These are phyloP conservation scores for Hericium coralloides DNA, from an alignment of 768 basidiomycete genomes.

Conservation along the genomic window DNA sequence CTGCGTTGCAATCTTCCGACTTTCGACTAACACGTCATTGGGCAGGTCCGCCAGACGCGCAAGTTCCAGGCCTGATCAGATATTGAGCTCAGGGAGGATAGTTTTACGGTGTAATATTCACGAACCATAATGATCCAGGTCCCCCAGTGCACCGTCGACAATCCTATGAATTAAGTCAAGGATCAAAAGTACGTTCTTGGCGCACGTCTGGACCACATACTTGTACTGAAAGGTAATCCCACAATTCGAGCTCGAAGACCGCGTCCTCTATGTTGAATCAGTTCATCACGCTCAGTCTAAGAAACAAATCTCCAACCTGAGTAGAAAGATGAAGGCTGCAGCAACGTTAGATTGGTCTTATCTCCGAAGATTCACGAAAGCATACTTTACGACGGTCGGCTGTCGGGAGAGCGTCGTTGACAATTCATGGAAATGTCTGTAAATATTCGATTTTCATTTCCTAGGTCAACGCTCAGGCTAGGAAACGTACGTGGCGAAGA, in stretches of 20 bases:
- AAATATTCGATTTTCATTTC: neutral
- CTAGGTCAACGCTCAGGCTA: neutral
- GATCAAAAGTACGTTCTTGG: neutral
- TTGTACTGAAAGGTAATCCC: conserved; percentile 76
- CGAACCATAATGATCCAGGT: conserved; percentile 62
- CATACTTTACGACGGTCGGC: conserved; percentile 76
- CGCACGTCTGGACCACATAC: conserved; percentile 23
- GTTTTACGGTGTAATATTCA: neutral
- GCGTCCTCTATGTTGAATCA: conserved; percentile 36
- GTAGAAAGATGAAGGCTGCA: conserved; percentile 74
- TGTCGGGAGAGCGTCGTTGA: conserved; percentile 64
- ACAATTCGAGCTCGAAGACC: conserved; percentile 44
- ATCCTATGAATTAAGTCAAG: conserved; percentile 37
- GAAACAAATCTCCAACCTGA: conserved; percentile 38
- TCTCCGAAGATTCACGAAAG: conserved; percentile 1
- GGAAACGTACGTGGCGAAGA: conserved; percentile 75
- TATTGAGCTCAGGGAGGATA: neutral
- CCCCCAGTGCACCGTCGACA: conserved; percentile 58
- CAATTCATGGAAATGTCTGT: conserved; percentile 76
- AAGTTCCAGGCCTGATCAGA: conserved; percentile 72
- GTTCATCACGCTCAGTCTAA: neutral
- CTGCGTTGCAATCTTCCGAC: conserved; percentile 46
- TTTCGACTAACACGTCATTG: conserved; percentile 53
- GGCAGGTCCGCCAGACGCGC: conserved; percentile 87
- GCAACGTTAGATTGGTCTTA: conserved; percentile 1